Conservation (phyloP, 2,329 filamentous ascomycete genomes). For the Elsinoe perseae region DNA sequence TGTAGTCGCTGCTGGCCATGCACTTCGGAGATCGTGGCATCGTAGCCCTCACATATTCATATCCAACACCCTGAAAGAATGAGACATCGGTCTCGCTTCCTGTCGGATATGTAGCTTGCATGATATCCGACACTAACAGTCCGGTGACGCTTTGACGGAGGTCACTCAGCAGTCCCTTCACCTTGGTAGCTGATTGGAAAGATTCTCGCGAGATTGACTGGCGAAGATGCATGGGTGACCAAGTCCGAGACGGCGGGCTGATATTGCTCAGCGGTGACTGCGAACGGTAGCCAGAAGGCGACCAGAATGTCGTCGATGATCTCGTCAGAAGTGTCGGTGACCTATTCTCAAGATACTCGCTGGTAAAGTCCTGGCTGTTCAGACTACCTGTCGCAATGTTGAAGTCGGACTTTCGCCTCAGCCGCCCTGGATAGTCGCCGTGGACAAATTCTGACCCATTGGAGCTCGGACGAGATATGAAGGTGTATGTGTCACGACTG, state of each 20-base stretch:
- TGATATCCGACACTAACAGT: constrained; percentile 80
- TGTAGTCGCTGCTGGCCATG: not conserved
- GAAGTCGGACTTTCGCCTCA: constrained; percentile 13
- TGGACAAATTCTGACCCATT: constrained; percentile 15
- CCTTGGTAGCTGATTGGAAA: constrained; percentile 9
- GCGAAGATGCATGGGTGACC: constrained; percentile 15
- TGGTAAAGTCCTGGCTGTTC: constrained; percentile 44
- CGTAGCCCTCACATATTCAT: constrained; percentile 26
- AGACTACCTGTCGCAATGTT: constrained; percentile 54
- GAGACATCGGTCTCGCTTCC: constrained; percentile 91
- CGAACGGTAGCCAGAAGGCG: constrained; percentile 64
- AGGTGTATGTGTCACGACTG: constrained; percentile 1
- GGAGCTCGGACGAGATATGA: constrained; percentile 11
- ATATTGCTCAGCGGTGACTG: constrained; percentile 56
- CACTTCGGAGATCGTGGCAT: not conserved
- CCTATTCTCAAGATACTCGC: constrained; percentile 59
- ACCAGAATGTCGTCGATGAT: constrained; percentile 78
- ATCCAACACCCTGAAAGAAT: constrained; percentile 57
- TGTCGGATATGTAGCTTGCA: constrained; percentile 73
- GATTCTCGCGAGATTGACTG: constrained; percentile 16
- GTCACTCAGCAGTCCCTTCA: constrained; percentile 58
- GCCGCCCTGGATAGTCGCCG: not conserved
- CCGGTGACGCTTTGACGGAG: constrained; percentile 74
- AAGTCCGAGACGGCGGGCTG: constrained; percentile 36
- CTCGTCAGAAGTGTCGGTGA: constrained; percentile 67